Base-by-base conservation (phyloP, 495 filamentous ascomycete genomes). In the Penicillium cataractarum region DNA sequence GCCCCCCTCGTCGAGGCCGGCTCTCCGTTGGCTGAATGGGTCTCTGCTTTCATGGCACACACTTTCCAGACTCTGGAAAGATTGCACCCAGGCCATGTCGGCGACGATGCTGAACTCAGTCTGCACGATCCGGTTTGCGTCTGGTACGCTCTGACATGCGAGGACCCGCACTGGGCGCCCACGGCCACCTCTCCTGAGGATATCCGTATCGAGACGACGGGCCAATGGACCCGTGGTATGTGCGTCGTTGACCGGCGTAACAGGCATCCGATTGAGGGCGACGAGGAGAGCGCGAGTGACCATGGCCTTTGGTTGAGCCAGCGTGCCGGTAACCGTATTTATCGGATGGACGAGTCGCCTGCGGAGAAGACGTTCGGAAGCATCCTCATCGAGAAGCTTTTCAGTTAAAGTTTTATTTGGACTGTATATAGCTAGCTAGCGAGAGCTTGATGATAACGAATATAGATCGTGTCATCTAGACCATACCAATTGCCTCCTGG, bases 191-290 rank as follows among this genome's bases (percentile, higher is more conserved):
- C 74, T 31, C 76, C 73, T 2, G 78, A 85, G 72, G 95, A 99
- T 75, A 89, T 98, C 55, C 83, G 95, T 15, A 79, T 99, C 26
- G 95, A 99, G 73, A 91, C 91, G 1, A 71, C 82, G 32, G 95
- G 95, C 6, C 94, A 98, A 76, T 99, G 95, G 95, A 97, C 94
- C 55, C 80, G 90, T 46, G 95, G 95, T 2, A 91, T 92, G 88
- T 93, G 92, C 71, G 83, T 98, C 19, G 79, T 92, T 35, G 96
- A 99, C 75, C 78, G 86, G 10, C 82, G 95, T 15, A 82, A 77
- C 49, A 74, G 84, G 49, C 87, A 86, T 64, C 86, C 80, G 61
- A 78, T 85, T 3, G 86, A 84, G n/a, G 78, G 75, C 12, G 85
- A 88, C 35, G 73, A 78, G 39, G 82, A 90, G 57, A 76, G 80